Percentiles rank a stretch among this genome's conserved stretches.
Evolutionary conservation across 495 filamentous ascomycete species (phyloP).

Genomic region (Letharia lupina): DNA sequence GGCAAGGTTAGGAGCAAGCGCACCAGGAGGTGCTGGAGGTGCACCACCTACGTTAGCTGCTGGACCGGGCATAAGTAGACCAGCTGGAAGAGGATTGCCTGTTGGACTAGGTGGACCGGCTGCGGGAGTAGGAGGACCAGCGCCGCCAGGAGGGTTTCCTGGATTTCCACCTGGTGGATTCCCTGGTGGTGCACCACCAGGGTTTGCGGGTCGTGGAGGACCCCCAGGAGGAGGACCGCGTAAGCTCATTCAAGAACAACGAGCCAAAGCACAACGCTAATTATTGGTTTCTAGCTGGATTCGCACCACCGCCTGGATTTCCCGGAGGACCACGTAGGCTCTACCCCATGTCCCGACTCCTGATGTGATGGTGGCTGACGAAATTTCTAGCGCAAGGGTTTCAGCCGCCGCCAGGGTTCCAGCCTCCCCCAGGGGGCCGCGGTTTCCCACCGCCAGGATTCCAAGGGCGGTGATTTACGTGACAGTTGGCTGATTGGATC

Average conservation of each 20-base stretch:
- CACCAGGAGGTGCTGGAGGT: slow-evolving; percentile 54
- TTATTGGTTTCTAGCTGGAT: slow-evolving; percentile 38
- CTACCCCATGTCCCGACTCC: not conserved
- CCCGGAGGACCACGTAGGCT: slow-evolving; percentile 53
- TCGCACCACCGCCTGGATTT: slow-evolving; percentile 60
- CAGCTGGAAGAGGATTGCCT: slow-evolving; percentile 85
- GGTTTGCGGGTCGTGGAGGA: slow-evolving; percentile 70
- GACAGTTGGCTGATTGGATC: not conserved
- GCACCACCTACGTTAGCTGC: slow-evolving; percentile 57
- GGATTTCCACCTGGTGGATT: slow-evolving; percentile 58
- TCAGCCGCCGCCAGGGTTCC: slow-evolving; percentile 65
- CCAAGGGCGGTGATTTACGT: slow-evolving; percentile 52
- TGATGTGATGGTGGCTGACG: not conserved
- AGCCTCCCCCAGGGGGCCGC: slow-evolving; percentile 51
- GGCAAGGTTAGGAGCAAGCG: slow-evolving; percentile 73
- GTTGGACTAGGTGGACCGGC: slow-evolving; percentile 82
- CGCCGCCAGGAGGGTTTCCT: slow-evolving; percentile 52
- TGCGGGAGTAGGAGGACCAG: slow-evolving; percentile 76
- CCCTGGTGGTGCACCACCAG: slow-evolving; percentile 58
- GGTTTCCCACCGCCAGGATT: slow-evolving; percentile 74
- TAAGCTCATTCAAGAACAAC: slow-evolving; percentile 36
- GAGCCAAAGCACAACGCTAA: slow-evolving; percentile 5
- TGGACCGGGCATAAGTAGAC: slow-evolving; percentile 84
- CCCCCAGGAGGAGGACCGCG: slow-evolving; percentile 49
- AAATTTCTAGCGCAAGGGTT: slow-evolving; percentile 43